Base-by-base conservation (phyloP, 2,329 filamentous ascomycete genomes). In the Setomelanomma holmii region DNA sequence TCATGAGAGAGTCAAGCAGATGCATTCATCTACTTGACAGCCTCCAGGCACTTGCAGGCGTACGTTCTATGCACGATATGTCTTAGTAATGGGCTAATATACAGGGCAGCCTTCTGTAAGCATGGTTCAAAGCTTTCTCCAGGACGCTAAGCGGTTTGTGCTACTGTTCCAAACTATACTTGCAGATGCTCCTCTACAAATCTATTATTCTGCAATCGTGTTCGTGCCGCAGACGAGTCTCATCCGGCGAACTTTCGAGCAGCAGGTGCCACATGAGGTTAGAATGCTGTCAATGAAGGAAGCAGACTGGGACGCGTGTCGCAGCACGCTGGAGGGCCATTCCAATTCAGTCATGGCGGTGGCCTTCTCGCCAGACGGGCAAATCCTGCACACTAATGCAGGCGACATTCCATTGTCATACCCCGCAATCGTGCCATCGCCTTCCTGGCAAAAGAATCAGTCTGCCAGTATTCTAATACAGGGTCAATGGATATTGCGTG, bases 171-270 rank as follows among this genome's bases (percentile, higher is more conserved):
- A 48, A 8, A 49, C 38, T 23, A 51, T 63, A n/a, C 64, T 77
- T 24, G 57, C 67, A 55, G 54, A 60, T 17, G 57, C 63, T 14
- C 74, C 74, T 8, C 60, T 78, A 11, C 74, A 78, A 53, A 51
- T 63, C n/a, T 78, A 78, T 53, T 66, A 36, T 5, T 73, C 71
- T 11, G 71, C 68, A 3, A 66, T 78, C 12, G 23, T 75, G 3
- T 77, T 77, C 49, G 66, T 63, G 44, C 74, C 71, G 10, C 55
- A 62, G 41, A 47, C 7, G 23, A 67, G 63, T 30, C 5, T 57
- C 7, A 43, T 61, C 48, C 40, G 39, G 24, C 44, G 47, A 35
- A 52, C 14, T 12, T 61, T 61, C 38, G 17, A 20, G 3, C 19
- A 39, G 4, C 24, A 57, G 45, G 43, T 53, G 12, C 36, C 36